A percentile compares a stretch with the other conserved stretches of the same genome.
Conservation (phyloP, 208 protist genomes). For the Acanthamoeba sp. region DNA sequence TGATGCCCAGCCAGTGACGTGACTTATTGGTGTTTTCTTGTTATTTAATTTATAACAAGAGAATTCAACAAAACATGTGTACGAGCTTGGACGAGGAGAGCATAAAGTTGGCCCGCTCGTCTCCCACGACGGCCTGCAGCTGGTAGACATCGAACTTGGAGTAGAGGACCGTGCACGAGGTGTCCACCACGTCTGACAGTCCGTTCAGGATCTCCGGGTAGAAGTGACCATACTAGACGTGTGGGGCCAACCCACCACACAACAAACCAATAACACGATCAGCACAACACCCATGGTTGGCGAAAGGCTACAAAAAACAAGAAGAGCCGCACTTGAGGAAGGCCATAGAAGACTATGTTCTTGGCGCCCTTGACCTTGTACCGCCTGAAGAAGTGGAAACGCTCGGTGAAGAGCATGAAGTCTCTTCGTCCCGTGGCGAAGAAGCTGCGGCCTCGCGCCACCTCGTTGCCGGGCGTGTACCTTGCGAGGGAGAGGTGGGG, state of each 20-base stretch:
- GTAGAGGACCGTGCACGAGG: slow-evolving; percentile 91
- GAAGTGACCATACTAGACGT: slow-evolving; percentile 91
- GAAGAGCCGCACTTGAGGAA: slow-evolving; percentile 84
- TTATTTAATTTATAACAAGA: no score
- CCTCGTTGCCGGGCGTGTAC: slow-evolving; percentile 74
- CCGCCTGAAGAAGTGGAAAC: slow-evolving; percentile 97
- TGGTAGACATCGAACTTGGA: slow-evolving; percentile 93
- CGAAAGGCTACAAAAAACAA: not conserved
- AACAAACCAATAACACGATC: not conserved
- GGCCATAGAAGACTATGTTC: slow-evolving; percentile 96
- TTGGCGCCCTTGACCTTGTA: slow-evolving; percentile 95
- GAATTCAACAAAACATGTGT: slow-evolving; percentile 84
- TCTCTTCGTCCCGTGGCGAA: slow-evolving; percentile 91
- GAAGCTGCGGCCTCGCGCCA: slow-evolving; percentile 72
- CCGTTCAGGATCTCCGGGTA: slow-evolving; percentile 95
- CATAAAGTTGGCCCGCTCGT: slow-evolving; percentile 86
- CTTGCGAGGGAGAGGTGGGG: slow-evolving; percentile 65
- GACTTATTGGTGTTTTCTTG: no score
- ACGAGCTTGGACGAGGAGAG: slow-evolving; percentile 86
- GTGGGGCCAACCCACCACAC: no score
- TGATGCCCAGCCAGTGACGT: not conserved
- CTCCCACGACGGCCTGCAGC: slow-evolving; percentile 94
- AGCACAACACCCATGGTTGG: no score
- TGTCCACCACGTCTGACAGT: slow-evolving; percentile 60
- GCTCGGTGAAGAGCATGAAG: slow-evolving; percentile 96